Base-by-base conservation (phyloP, 2,329 filamentous ascomycete species). In the Berkeleyomyces rouxiae region DNA sequence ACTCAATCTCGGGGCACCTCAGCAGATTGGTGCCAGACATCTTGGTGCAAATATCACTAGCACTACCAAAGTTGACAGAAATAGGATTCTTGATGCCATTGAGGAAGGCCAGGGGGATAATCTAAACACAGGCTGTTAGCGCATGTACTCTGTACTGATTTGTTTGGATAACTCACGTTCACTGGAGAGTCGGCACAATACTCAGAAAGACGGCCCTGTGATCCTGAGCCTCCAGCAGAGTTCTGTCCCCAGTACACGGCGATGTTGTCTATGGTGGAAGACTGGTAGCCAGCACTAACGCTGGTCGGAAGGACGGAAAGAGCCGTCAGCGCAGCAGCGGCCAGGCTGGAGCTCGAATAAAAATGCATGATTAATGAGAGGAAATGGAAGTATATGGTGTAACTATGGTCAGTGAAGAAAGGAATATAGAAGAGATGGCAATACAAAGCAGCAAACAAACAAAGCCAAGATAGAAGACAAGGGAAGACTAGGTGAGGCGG, bases 1-100 rank as follows among this genome's bases (percentile, higher is more conserved):
- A 85, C 82, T 80, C 85, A 51, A 89, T 78, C 65, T 86, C 72
- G 0, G 84, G 79, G 67, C 86, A 89, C 65, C 78, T 75, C 13
- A 84, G 72, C 7, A 86, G 74, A 3, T 76, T 73, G 0, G 79
- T 82, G n/a, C 80, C 82, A 0, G 75, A 64, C 63, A 86, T 86
- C 0, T 73, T 71, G 4, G 77, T 79, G 71, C 85, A 88, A 53
- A 77, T 77, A 66, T 85, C 74, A n/a, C 79, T 79, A 6, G 80
- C 78, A 65, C 82, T 85, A 61, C 84, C 80, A 68, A 88, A 84
- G 72, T 88, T 86, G 63, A 84, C 73, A 47, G 76, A 74, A 0
- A 79, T 76, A 2, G 75, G 74, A 13, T 77, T 78, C 53, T 74
- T 78, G 66, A 88, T 79, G 58, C 75, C 76, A 59, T 78, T 78